Base-by-base conservation (phyloP, 2,329 filamentous ascomycete species). In the Aureobasidium uvarum region DNA sequence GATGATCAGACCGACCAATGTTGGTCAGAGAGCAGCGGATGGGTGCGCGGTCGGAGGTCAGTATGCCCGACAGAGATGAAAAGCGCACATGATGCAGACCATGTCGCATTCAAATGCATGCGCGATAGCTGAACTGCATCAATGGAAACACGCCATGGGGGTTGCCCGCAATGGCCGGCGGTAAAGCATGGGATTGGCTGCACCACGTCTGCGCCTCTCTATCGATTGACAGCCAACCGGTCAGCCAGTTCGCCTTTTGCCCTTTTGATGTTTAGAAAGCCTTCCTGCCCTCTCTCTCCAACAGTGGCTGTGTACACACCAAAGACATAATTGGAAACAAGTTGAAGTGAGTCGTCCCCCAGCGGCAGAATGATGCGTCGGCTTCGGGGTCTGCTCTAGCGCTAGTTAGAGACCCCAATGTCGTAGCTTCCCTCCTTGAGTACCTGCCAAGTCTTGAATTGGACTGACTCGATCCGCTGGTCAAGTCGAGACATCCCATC, bases 401-500 rank as follows among this genome's bases (percentile, higher is more conserved):
- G 56, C 43, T 60, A 60, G 28, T 36, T 36, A 25, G 46, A 23
- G 41, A 20, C 56, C 43, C 41, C 33, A 36, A 60, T 60, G 31
- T 60, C 28, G 56, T 60, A 60, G 56, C 56, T 60, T 59, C 56
- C 55, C 41, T 59, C 38, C 43, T 25, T 36, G 28, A 62, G 58
- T 62, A 62, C 58, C 58, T 62, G 58, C 58, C 58, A 62, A 62
- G 58, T 62, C 58, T 62, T 16, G 43, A 39, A 62, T 41, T 62
- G 58, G 46, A 18, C 45, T 51, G 43, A 51, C 58, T 62, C 58
- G 58, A 51, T 45, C 58, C 33, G 56, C 56, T 48, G 41, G 56
- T 28, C 43, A 45, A 48, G 25, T 48, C 41, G 25, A 60, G 36
- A 48, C 56, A 46, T 36, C 39, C 3, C 3, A 36, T 33, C 43